Conservation (phyloP, 352 stramenopile genomes). For the Phytophthora quininea region DNA sequence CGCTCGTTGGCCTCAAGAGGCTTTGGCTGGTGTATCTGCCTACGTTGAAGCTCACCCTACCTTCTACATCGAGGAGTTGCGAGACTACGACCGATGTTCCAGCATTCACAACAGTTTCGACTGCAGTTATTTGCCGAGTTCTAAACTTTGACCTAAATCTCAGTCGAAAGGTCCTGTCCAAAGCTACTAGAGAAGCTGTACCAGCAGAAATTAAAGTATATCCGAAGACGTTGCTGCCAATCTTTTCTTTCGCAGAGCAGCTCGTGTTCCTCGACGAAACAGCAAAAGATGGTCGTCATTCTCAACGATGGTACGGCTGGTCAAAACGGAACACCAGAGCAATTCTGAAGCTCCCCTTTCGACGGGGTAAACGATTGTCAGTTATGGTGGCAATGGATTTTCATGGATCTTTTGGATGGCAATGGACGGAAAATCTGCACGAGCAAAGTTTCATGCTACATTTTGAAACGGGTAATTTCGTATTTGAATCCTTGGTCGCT, state of each 20-base stretch:
- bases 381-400: slow-evolving; percentile 10
- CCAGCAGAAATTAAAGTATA: slow-evolving; percentile 24
- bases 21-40: not conserved
- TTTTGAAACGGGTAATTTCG: slow-evolving; percentile 65
- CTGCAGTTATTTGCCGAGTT: slow-evolving; percentile 19
- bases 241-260: slow-evolving; percentile 18
- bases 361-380: slow-evolving; percentile 5
- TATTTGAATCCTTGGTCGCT: slow-evolving; percentile 88
- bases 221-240: slow-evolving; percentile 2
- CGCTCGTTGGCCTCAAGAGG: slow-evolving; percentile 4
- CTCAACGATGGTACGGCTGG: slow-evolving; percentile 19
- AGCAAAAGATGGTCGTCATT: slow-evolving; percentile 17
- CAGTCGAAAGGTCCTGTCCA: slow-evolving; percentile 15
- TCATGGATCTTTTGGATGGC: slow-evolving; percentile 12
- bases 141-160: slow-evolving; percentile 26
- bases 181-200: slow-evolving; percentile 6
- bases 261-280: slow-evolving; percentile 29
- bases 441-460: slow-evolving; percentile 84
- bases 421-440: slow-evolving; percentile 47
- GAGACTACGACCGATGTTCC: too few species aligned
- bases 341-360: slow-evolving; percentile 14
- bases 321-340: slow-evolving; percentile 13
- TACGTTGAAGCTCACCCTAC: slow-evolving; percentile 19
- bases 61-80: slow-evolving; percentile 27
- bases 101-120: slow-evolving; percentile 20